Evolutionary conservation across 805 yeast species (phyloP), one percentile per base, ranked within the genome.

Genomic region (Spathaspora hagerdaliae): DNA sequence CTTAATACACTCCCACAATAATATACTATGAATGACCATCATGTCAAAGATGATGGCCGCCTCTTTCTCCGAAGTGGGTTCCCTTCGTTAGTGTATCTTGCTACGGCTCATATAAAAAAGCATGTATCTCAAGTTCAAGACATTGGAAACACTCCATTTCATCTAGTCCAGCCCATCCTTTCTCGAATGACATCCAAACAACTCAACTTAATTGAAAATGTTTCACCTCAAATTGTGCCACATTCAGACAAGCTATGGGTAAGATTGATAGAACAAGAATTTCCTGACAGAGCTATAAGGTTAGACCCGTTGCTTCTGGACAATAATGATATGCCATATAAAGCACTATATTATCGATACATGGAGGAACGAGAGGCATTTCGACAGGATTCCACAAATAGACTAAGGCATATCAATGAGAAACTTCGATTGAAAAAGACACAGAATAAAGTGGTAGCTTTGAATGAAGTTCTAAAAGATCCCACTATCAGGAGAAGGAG

Each of bases 231-330:
- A 24, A 52, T 79, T 1, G 57, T 56, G 6, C 68, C 73, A 1
- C 57, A 65, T 36, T 61, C 75, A 3, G 81, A 77, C 49, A 63
- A 60, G 6, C 50, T 78, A 31, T 79, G 83, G 83, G 56, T 54
- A 35, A 44, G 48, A n/a, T 56, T 79, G 19, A 59, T 78, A 1
- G 60, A 61, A 35, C 66, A 73, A 45, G 83, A 78, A 53, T 79
- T 79, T 49, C 68, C 75, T 2, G 71, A 69, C 40, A 55, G 81
- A 32, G 79, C 81, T 4, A 31, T 40, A 3, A 43, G 34, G 12
- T 35, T 43, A 10, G 41, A 47, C 10, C 36, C 40, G 8, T 26
- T 38, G 11, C 41, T 26, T 12, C 19, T 38, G 33, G 27, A 39
- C 13, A 19, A 11, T 14, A 31, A n/a, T 13, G 2, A 19, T 6